A percentile compares a stretch with the other conserved stretches of the same genome.
Conservation (phyloP, 768 basidiomycete species). For the Leucogyrophana mollusca region DNA sequence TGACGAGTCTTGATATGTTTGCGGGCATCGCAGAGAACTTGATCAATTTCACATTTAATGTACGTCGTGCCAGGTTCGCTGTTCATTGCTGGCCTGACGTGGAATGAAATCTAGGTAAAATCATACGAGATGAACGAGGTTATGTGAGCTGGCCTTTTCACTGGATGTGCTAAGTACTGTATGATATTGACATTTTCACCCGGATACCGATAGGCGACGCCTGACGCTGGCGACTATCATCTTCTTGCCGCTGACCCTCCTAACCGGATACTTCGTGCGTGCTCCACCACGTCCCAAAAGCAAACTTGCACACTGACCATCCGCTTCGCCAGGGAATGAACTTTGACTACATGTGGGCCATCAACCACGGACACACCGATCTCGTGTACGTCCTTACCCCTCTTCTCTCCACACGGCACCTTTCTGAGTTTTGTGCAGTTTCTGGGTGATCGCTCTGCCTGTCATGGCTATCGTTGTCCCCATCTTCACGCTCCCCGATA, state of each 20-base stretch:
- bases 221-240: slow-evolving; percentile 70
- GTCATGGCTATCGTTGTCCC: slow-evolving; percentile 53
- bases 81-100: background rate
- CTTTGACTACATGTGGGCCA: slow-evolving; percentile 51
- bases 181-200: background rate
- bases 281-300: background rate
- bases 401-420: background rate
- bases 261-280: slow-evolving; percentile 72
- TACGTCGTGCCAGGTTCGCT: slow-evolving; percentile 34
- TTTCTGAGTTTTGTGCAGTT: slow-evolving; percentile 39
- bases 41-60: slow-evolving; percentile 75
- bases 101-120: slow-evolving; percentile 48
- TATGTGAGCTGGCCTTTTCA: slow-evolving; percentile 46
- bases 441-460: slow-evolving; percentile 66
- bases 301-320: slow-evolving; percentile 20
- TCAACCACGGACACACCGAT: slow-evolving; percentile 41
- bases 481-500: slow-evolving; percentile 51
- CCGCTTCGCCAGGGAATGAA: slow-evolving; percentile 57
- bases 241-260: slow-evolving; percentile 66
- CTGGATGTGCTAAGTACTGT: background rate
- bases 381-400: slow-evolving; percentile 35
- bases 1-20: slow-evolving; percentile 73
- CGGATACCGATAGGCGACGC: slow-evolving; percentile 50
- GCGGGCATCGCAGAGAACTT: slow-evolving; percentile 67
- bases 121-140: slow-evolving; percentile 77